Conservation (phyloP, 2,329 filamentous ascomycete species). For the Trichoderma sp. region DNA sequence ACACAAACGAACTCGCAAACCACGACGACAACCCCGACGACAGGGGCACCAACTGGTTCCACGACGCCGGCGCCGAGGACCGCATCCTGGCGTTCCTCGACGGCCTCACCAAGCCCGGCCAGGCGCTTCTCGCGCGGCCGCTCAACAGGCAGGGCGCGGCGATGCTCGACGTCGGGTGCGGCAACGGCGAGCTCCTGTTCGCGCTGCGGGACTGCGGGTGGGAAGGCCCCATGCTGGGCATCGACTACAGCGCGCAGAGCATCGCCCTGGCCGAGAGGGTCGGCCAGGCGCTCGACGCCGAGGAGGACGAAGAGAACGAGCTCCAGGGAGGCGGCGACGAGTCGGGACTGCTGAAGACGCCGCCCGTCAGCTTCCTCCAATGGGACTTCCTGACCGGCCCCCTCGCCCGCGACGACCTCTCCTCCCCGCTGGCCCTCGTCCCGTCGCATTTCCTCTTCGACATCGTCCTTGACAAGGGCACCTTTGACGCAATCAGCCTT, state of each 20-base stretch:
- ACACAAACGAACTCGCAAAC: conserved; percentile 68
- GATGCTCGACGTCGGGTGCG: conserved; percentile 86
- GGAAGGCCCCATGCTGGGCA: conserved; percentile 69
- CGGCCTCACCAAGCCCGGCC: conserved; percentile 30
- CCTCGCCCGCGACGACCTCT: conserved; percentile 31
- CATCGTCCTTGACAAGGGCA: conserved; percentile 95
- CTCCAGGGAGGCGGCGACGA: accelerated
- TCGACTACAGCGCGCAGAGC: conserved; percentile 80
- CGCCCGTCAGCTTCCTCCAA: conserved; percentile 42
- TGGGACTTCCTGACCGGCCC: conserved; percentile 62
- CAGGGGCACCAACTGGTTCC: conserved; percentile 93
- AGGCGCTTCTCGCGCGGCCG: conserved; percentile 24
- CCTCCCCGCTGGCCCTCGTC: conserved; percentile 24
- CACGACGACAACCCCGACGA: conserved; percentile 69
- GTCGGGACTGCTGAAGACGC: too few species aligned
- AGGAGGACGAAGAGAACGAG: background rate
- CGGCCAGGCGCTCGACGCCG: conserved; percentile 31
- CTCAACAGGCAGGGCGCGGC: conserved; percentile 37
- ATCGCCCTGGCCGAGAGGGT: conserved; percentile 71
- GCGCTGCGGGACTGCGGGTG: conserved; percentile 66
- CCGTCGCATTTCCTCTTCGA: conserved; percentile 63
- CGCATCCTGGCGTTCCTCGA: conserved; percentile 72
- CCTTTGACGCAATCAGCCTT: conserved; percentile 92
- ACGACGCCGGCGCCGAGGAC: conserved; percentile 82
- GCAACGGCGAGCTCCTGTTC: conserved; percentile 90